Evolutionary conservation across 2,329 filamentous ascomycete genomes (phyloP), one percentile per base, ranked within the genome.

Genomic region (Thermothelomyces thermophilus): DNA sequence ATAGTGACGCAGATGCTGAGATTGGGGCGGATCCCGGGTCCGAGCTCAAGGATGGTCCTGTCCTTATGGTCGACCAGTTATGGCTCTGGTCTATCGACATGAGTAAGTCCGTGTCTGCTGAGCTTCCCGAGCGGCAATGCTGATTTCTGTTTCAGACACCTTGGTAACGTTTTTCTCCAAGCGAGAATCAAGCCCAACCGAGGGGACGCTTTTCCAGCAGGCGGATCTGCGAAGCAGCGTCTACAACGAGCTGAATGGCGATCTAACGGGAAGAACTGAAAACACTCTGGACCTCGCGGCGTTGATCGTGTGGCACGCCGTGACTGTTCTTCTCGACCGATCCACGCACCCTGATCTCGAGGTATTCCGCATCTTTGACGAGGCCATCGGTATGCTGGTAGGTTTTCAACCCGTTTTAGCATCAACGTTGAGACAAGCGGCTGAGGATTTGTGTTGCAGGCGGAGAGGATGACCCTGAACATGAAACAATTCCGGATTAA

Each of bases 31-130:
- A 65, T 0, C 64, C 54, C n/a, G 57, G 54, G 17, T 40, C 48
- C 3, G 53, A 59, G 6, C 47, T 64, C 2, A 56, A 58, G n/a
- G 58, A 79, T 22, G 77, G 79, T 0, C 82, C 83, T 34, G 71
- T 80, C 2, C 62, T 84, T n/a, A 84, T 84, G 78, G 77, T 84
- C 0, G 82, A 84, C 51, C 80, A 84, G 58, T 62, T 84, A 1
- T 84, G 81, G 81, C 62, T 84, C 0, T 80, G 76, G 76, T 73
- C 70, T 0, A 69, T 80, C n/a, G 70, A 78, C 48, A 73, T 68
- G 14, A 73, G 75, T 77, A 60, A 64, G 73, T 64, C 2, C 10
- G 11, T 9, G 22, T 6, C 1, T 5, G 16, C 7, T 24, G 24
- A 30, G 5, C 24, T 46, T 24, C 6, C 7, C 24, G 24, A 26